A percentile compares a stretch with the other conserved stretches of the same genome.
Conservation (phyloP, 305 asterid species). For the Solanum hybrid region DNA sequence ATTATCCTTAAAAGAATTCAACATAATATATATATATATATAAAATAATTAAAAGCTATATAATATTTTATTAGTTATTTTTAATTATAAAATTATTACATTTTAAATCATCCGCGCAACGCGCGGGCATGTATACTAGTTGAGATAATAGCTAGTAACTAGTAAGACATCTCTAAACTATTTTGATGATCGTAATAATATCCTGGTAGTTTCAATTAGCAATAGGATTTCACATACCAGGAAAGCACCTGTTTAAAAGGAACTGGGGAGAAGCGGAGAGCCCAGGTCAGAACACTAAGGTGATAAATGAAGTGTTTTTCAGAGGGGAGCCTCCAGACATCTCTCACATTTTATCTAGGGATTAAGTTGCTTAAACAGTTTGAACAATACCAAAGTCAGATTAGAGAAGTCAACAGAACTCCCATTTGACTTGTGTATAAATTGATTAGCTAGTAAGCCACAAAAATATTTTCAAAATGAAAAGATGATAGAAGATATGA, state of each 20-base stretch:
- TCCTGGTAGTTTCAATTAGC: not conserved
- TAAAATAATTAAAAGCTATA: no score
- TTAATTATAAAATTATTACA: no score
- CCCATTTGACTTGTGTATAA: not conserved
- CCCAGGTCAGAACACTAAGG: not conserved
- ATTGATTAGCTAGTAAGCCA: no score
- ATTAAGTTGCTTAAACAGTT: not conserved
- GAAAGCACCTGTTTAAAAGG: not conserved
- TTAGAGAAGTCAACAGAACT: not conserved
- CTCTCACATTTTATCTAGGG: not conserved
- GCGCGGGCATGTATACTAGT: no score
- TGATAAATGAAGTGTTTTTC: not conserved
- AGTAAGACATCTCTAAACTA: not conserved
- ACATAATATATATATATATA: no score
- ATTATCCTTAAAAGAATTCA: no score
- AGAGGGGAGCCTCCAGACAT: not conserved
- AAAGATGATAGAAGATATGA: no score
- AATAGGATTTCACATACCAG: not conserved
- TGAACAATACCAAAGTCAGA: not conserved
- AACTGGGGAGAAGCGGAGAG: not conserved
- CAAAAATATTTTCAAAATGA: no score
- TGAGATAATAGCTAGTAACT: not conserved
- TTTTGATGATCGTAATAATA: not conserved
- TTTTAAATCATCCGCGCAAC: no score
- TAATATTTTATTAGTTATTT: no score